Percentiles rank a stretch among this genome's conserved stretches.
phyloP scores from a whole-genome alignment of 805 yeast species.

The Ogataea ganodermae region DNA sequence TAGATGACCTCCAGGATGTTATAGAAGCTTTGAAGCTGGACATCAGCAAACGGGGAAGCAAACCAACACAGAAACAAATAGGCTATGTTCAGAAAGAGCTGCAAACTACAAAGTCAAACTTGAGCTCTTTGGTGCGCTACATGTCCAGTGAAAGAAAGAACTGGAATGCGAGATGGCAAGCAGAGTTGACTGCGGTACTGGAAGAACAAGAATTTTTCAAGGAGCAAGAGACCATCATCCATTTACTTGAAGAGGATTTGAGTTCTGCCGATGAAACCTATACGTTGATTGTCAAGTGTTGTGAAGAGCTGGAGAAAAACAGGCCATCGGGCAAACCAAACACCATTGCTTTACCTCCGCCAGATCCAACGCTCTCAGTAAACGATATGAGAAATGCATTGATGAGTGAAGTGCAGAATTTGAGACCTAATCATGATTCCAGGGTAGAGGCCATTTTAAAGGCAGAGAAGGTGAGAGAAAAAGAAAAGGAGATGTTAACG shows the following conservation, averaged over 20 bases:
- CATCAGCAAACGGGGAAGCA: conserved; percentile 87
- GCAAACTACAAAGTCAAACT: conserved; percentile 50
- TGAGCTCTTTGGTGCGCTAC: conserved; percentile 58
- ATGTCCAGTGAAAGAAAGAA: conserved; percentile 72
- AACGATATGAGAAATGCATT: conserved; percentile 73
- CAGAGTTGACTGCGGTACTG: conserved; percentile 83
- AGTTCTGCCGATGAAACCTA: conserved; percentile 80
- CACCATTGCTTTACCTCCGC: conserved; percentile 41
- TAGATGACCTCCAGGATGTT: conserved; percentile 89
- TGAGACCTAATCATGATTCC: conserved; percentile 81
- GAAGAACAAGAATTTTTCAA: conserved; percentile 93
- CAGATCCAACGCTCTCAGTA: conserved; percentile 61
- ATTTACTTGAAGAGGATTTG: conserved; percentile 79
- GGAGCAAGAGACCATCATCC: conserved; percentile 82
- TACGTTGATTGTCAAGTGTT: conserved; percentile 75
- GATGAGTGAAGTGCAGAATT: conserved; percentile 71
- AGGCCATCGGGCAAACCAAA: conserved; percentile 37
- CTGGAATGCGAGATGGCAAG: conserved; percentile 92
- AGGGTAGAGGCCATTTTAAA: conserved; percentile 86
- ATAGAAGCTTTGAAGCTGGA: conserved; percentile 88
- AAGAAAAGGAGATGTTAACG: conserved; percentile 59
- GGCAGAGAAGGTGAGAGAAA: conserved; percentile 79
- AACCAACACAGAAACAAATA: conserved; percentile 75
- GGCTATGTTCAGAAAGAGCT: conserved; percentile 67
- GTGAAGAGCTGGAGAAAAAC: conserved; percentile 71